phyloP scores from a whole-genome alignment of 2,329 filamentous ascomycete genomes.

The Ceratocystis harringtonii region DNA sequence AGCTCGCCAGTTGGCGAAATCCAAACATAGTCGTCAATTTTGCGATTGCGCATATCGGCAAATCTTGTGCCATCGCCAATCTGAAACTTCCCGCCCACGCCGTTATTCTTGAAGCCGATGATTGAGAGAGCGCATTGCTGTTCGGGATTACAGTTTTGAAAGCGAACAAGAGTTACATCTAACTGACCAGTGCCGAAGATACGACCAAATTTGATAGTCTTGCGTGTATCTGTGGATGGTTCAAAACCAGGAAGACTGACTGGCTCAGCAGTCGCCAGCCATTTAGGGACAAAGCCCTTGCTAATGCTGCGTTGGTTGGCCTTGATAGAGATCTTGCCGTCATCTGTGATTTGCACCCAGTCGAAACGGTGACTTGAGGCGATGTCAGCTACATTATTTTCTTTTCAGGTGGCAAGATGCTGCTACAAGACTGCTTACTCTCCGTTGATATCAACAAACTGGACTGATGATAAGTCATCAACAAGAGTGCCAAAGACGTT shows the following conservation, averaged over 20 bases:
- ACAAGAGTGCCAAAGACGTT: slow-evolving; percentile 14
- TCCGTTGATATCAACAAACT: slow-evolving; percentile 20
- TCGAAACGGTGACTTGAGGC: slow-evolving; percentile 1
- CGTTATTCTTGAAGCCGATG: slow-evolving; percentile 18
- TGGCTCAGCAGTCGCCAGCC: slow-evolving; percentile 3
- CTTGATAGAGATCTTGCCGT: slow-evolving; percentile 21
- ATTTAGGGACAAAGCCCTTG: slow-evolving; percentile 15
- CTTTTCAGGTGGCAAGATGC: not conserved
- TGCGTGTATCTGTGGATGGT: not conserved
- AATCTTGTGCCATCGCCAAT: slow-evolving; percentile 18
- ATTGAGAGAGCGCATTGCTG: slow-evolving; percentile 12
- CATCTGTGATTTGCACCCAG: slow-evolving; percentile 22
- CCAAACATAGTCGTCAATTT: slow-evolving; percentile 19
- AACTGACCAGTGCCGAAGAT: slow-evolving; percentile 17
- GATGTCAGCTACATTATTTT: slow-evolving; percentile 18
- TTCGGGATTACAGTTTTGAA: not conserved
- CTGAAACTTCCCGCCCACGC: slow-evolving; percentile 18
- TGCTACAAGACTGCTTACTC: slow-evolving; percentile 8
- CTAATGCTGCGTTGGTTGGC: slow-evolving; percentile 19
- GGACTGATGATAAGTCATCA: slow-evolving; percentile 18
- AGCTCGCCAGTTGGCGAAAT: slow-evolving; percentile 16
- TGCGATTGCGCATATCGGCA: slow-evolving; percentile 14
- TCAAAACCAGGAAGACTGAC: not conserved
- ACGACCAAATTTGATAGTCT: slow-evolving; percentile 18
- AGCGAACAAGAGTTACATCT: slow-evolving; percentile 1